A percentile compares a stretch with the other conserved stretches of the same genome.
phyloP scores from a whole-genome alignment of 139 green algal genomes.

The Volvox reticuliferus region DNA sequence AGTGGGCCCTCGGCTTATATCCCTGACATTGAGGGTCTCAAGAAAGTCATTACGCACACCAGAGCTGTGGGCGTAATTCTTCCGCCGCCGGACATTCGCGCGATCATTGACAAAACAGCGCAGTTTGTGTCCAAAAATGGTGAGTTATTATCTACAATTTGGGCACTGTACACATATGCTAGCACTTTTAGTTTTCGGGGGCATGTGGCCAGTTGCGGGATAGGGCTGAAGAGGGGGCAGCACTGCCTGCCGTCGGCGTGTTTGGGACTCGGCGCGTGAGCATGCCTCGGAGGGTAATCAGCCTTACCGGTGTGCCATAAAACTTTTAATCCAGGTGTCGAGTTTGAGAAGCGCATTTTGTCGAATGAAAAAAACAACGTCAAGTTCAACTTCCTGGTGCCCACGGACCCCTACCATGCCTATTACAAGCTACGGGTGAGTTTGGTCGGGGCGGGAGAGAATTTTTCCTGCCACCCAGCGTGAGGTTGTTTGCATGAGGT shows the following conservation, averaged over 20 bases:
- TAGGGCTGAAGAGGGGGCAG: too few species aligned
- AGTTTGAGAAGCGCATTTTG: conserved; percentile 96
- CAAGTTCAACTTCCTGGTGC: conserved; percentile 97
- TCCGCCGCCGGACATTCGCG: conserved; percentile 94
- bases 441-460: background rate
- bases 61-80: conserved; percentile 93
- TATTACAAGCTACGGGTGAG: conserved; percentile 93
- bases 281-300: too few species aligned
- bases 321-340: conserved; percentile 67
- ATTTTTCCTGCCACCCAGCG: too few species aligned
- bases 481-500: too few species aligned
- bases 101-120: conserved; percentile 99
- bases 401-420: conserved; percentile 95
- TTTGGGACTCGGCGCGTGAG: too few species aligned
- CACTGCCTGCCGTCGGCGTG: too few species aligned
- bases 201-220: too few species aligned
- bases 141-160: conserved; percentile 38
- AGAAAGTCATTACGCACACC: conserved; percentile 91
- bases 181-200: too few species aligned
- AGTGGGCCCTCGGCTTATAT: conserved; percentile 14
- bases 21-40: conserved; percentile 64
- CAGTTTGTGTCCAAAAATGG: conserved; percentile 97
- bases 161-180: too few species aligned
- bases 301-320: too few species aligned
- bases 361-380: conserved; percentile 92